phyloP scores from a whole-genome alignment of 352 stramenopile genomes.

The Globisporangium mamillatum region DNA sequence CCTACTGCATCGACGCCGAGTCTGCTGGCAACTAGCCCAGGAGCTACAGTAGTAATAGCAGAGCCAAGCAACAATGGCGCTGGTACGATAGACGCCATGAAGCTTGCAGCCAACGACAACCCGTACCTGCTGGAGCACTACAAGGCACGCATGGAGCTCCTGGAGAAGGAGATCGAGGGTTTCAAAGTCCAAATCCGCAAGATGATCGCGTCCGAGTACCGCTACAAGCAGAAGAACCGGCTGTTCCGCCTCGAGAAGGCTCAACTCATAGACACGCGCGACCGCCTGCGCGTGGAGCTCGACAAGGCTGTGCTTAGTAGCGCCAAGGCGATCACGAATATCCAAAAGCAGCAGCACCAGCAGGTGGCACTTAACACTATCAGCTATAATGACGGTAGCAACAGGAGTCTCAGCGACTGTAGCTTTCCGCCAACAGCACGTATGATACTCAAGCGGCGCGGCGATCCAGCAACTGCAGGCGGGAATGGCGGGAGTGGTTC shows the following conservation, averaged over 20 bases:
- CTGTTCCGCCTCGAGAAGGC: constrained; percentile 43
- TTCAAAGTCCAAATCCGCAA: constrained; percentile 73
- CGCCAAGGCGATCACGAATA: constrained; percentile 30
- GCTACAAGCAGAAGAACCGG: constrained; percentile 69
- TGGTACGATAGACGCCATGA: not conserved
- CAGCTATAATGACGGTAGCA: not conserved
- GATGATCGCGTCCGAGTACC: constrained; percentile 77
- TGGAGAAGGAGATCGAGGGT: constrained; percentile 54
- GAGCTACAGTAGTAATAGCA: not conserved
- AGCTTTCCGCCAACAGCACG: not conserved
- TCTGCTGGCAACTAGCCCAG: not conserved
- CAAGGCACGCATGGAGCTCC: constrained; percentile 41
- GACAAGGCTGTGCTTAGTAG: constrained; percentile 37
- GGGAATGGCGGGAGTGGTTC: constrained; percentile 1
- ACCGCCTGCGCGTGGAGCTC: constrained; percentile 43
- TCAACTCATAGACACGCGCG: constrained; percentile 44
- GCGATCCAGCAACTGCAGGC: not conserved
- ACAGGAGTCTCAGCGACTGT: not conserved
- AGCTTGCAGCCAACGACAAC: constrained; percentile 38
- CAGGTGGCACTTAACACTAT: not conserved
- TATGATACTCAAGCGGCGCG: not conserved
- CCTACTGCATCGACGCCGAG: not conserved
- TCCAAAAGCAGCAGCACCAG: constrained; percentile 16
- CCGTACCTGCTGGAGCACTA: constrained; percentile 70
- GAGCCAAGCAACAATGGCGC: not conserved